These are phyloP conservation scores for Penicillium alfredii DNA, from an alignment of 495 filamentous ascomycete species.

Conservation along the genomic window DNA sequence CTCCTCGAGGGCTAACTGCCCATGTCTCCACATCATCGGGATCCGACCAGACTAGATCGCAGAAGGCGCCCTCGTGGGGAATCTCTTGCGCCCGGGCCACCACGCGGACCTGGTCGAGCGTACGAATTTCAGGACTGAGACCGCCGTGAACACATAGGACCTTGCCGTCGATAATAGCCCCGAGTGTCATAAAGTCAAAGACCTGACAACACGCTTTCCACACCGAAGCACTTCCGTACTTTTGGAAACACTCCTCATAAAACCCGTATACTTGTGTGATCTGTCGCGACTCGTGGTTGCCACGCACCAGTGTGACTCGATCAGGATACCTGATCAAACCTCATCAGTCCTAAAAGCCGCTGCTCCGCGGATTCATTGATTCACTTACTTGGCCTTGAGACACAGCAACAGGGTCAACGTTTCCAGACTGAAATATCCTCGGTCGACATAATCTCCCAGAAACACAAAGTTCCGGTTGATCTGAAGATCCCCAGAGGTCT, in stretches of 20 bases:
- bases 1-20: slow-evolving; percentile 91
- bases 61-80: slow-evolving; percentile 96
- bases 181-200: slow-evolving; percentile 94
- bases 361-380: too few relatives aligned
- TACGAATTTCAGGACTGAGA: slow-evolving; percentile 92
- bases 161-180: slow-evolving; percentile 93
- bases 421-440: slow-evolving; percentile 96
- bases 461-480: slow-evolving; percentile 84
- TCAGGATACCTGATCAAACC: slow-evolving; percentile 69
- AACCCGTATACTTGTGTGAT: slow-evolving; percentile 99
- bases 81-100: slow-evolving; percentile 97
- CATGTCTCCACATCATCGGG: slow-evolving; percentile 98
- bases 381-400: slow-evolving; percentile 86
- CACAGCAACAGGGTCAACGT: slow-evolving; percentile 94
- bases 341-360: slow-evolving; percentile 7
- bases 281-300: slow-evolving; percentile 95
- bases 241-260: slow-evolving; percentile 96
- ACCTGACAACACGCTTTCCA: slow-evolving; percentile 99
- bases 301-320: slow-evolving; percentile 88
- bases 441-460: slow-evolving; percentile 93
- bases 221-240: slow-evolving; percentile 96
- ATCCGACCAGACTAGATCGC: slow-evolving; percentile 97
- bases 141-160: slow-evolving; percentile 97
- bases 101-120: slow-evolving; percentile 94
- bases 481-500: slow-evolving; percentile 35